Evolutionary conservation across 345 rosid genomes (phyloP), one percentile per base, ranked within the genome.

Genomic region (Cardamine resedifolia): DNA sequence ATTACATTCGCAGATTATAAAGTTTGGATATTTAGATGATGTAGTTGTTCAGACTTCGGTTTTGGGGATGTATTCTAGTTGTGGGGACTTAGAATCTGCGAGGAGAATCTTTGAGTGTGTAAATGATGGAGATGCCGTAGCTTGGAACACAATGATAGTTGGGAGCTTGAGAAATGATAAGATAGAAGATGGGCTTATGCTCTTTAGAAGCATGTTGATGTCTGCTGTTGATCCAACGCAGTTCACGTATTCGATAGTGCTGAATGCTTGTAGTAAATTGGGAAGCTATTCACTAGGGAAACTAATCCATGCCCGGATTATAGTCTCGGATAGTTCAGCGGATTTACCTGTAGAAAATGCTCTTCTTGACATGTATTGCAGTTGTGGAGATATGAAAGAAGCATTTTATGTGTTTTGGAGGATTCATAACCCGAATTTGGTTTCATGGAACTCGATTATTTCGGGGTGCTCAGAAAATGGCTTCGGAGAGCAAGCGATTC

Each of bases 391-490:
- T 62, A 67, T 62, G 21, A 69, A 50, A 70, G 77, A 80, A 36
- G 92, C 90, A 2, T 34, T 75, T 31, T 52, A 31, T 58, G 66
- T 86, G 49, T 93, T 91, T 71, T 70, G 60, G 27, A 78, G 77
- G 77, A 83, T 84, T 53, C 76, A 72, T 53, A 74, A 64, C 16
- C 85, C 81, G 10, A 80, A 86, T 81, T 72, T 91, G 78, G 88
- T 91, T 68, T 84, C 97, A 2, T 94, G 96, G 96, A 94, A 94
- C 80, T 81, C 97, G 18, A 73, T 94, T 81, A 85, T 94, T 55
- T 76, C 83, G 0, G 94, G 98, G 47, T 83, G 59, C 72, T 78
- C 88, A 36, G 89, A 84, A 69, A 87, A 84, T 50, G 92, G 84
- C 5, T 81, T 83, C 67, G 88, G 75, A 50, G 85, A 74, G 72